These are phyloP conservation scores for Harringtonia aguacate DNA, from an alignment of 2,329 filamentous ascomycete genomes.

Conservation along the genomic window DNA sequence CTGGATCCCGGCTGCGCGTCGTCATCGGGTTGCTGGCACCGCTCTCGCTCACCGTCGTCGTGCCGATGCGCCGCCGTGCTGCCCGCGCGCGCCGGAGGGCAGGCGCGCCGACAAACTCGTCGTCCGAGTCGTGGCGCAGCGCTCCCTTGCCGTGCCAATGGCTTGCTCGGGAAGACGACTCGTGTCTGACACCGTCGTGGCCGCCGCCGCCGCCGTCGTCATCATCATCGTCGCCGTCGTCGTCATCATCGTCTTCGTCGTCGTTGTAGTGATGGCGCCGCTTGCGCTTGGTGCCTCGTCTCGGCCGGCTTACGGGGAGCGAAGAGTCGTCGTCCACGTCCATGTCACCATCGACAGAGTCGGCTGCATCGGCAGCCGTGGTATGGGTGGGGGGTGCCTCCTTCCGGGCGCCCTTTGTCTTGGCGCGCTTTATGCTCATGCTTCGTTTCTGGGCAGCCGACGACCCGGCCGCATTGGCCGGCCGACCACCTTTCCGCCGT, in stretches of 20 bases:
- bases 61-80: background rate
- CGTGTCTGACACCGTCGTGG: slow-evolving; percentile 1
- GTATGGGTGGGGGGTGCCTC: slow-evolving; percentile 14
- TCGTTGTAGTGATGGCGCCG: background rate
- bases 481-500: background rate
- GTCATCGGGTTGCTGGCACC: too few species aligned
- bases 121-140: slow-evolving; percentile 1
- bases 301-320: background rate
- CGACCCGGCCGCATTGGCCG: background rate
- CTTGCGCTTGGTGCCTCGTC: slow-evolving; percentile 11
- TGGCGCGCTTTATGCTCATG: slow-evolving; percentile 2
- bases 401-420: slow-evolving; percentile 11
- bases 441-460: background rate
- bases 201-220: background rate
- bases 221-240: background rate
- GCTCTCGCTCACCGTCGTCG: background rate
- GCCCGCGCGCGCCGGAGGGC: background rate
- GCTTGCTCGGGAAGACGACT: background rate
- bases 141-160: background rate
- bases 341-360: slow-evolving; percentile 2
- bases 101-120: slow-evolving; percentile 1
- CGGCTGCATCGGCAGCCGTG: background rate
- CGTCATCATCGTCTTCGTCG: background rate
- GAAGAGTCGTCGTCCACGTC: slow-evolving; percentile 1
- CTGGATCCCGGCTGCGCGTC: background rate